Conservation (phyloP, 2,329 filamentous ascomycete genomes). For the Claviceps spartinae region DNA sequence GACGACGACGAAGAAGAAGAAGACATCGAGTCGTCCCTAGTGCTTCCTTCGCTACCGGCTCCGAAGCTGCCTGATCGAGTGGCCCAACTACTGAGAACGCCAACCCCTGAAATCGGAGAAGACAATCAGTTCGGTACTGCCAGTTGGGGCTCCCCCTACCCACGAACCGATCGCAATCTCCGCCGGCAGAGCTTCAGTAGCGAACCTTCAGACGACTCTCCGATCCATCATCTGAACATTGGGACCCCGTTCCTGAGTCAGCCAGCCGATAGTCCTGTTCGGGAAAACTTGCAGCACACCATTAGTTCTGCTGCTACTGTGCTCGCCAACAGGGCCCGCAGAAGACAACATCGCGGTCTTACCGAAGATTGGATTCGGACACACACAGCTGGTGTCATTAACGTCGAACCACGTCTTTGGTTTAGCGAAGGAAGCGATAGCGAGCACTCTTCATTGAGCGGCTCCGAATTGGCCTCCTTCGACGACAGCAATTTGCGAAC, state of each 20-base stretch:
- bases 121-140: conserved; percentile 49
- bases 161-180: conserved; percentile 43
- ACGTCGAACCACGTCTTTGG: conserved; percentile 66
- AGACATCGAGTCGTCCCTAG: conserved; percentile 41
- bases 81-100: conserved; percentile 41
- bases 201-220: conserved; percentile 45
- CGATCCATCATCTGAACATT: conserved; percentile 47
- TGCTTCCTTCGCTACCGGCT: conserved; percentile 43
- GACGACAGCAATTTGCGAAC: conserved; percentile 35
- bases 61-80: conserved; percentile 45
- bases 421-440: conserved; percentile 61
- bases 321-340: conserved; percentile 47
- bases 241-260: conserved; percentile 48
- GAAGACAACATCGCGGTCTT: conserved; percentile 47
- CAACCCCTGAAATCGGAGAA: conserved; percentile 23
- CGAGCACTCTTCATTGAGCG: conserved; percentile 62
- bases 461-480: conserved; percentile 43
- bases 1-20: conserved; percentile 23
- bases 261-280: conserved; percentile 27
- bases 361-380: conserved; percentile 80
- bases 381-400: conserved; percentile 58
- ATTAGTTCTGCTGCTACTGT: conserved; percentile 46
- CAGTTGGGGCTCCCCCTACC: conserved; percentile 87
- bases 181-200: conserved; percentile 42
- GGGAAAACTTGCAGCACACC: conserved; percentile 17